A percentile compares a stretch with the other conserved stretches of the same genome.
Evolutionary conservation across 768 basidiomycete genomes (phyloP).

Genomic region (Mycena olivaceomarginata): DNA sequence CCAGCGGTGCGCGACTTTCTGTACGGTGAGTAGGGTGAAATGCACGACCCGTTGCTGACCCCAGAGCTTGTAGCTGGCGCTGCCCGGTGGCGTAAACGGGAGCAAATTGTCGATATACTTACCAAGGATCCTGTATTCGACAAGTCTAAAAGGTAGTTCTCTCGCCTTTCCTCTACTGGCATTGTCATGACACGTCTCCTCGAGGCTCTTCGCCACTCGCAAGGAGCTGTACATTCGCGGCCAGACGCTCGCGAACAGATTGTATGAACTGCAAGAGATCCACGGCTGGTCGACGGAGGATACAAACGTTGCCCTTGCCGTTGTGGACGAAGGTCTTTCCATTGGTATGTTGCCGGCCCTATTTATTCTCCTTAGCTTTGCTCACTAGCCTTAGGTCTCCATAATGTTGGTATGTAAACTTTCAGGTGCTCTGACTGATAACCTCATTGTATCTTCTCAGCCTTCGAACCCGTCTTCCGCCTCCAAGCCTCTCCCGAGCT

Average conservation of each 20-base stretch:
- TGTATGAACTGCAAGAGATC: slow-evolving; percentile 75
- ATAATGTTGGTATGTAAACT: slow-evolving; percentile 58
- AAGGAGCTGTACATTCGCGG: slow-evolving; percentile 75
- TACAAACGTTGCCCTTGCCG: slow-evolving; percentile 63
- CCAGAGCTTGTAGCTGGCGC: slow-evolving; percentile 63
- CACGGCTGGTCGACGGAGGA: slow-evolving; percentile 74
- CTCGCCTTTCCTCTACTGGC: neutral
- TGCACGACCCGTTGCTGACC: neutral
- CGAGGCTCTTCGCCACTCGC: slow-evolving; percentile 75
- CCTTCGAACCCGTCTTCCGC: slow-evolving; percentile 82
- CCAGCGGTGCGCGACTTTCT: slow-evolving; percentile 68
- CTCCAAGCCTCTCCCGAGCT: slow-evolving; percentile 77
- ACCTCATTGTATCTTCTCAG: slow-evolving; percentile 50
- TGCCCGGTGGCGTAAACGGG: slow-evolving; percentile 69
- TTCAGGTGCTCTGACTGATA: slow-evolving; percentile 13
- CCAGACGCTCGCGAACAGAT: slow-evolving; percentile 70
- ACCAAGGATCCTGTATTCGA: slow-evolving; percentile 76
- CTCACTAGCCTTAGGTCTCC: slow-evolving; percentile 42
- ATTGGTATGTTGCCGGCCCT: slow-evolving; percentile 57
- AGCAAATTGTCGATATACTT: slow-evolving; percentile 66
- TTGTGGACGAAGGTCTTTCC: slow-evolving; percentile 73
- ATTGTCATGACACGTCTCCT: slow-evolving; percentile 1
- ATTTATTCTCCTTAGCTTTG: neutral
- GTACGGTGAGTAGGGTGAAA: slow-evolving; percentile 62
- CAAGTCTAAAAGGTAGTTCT: slow-evolving; percentile 69